Conservation (phyloP, 1,139 yeast genomes). For the Diutina siamensis region DNA sequence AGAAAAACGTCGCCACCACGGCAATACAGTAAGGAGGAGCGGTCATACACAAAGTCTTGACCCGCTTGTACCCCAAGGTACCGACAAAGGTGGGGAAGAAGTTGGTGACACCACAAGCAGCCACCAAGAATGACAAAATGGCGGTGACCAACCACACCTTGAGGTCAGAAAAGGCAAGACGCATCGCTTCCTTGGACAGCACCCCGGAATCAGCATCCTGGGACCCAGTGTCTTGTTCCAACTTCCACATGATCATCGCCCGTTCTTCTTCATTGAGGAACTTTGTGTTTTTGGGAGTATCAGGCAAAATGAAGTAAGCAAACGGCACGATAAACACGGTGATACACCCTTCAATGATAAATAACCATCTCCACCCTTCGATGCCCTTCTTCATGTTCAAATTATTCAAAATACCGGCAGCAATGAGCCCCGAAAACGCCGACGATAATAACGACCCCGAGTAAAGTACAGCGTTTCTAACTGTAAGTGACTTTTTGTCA, state of each 20-base stretch:
- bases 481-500: conserved; percentile 33
- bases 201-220: conserved; percentile 25
- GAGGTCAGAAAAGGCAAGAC: conserved; percentile 29
- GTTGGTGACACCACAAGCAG: conserved; percentile 48
- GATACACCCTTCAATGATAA: conserved; percentile 60
- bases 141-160: conserved; percentile 16
- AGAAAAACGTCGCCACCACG: conserved; percentile 38
- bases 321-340: conserved; percentile 49
- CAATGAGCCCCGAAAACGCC: conserved; percentile 74
- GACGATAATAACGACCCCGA: conserved; percentile 66
- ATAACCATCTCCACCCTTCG: conserved; percentile 57
- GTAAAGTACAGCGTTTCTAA: conserved; percentile 47
- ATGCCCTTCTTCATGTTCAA: conserved; percentile 18
- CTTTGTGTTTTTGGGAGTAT: conserved; percentile 43
- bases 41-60: conserved; percentile 42
- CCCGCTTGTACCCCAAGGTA: conserved; percentile 38
- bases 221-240: conserved; percentile 28
- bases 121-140: conserved; percentile 37
- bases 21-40: conserved; percentile 53
- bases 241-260: conserved; percentile 38
- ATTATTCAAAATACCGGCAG: conserved; percentile 42
- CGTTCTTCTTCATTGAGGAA: conserved; percentile 39
- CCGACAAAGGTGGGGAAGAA: conserved; percentile 51
- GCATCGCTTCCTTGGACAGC: conserved; percentile 15
- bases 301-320: conserved; percentile 58